Percentiles rank a stretch among this genome's conserved stretches.
phyloP scores from a whole-genome alignment of 202 grass and related monocot species.

The Zoysia matrella region DNA sequence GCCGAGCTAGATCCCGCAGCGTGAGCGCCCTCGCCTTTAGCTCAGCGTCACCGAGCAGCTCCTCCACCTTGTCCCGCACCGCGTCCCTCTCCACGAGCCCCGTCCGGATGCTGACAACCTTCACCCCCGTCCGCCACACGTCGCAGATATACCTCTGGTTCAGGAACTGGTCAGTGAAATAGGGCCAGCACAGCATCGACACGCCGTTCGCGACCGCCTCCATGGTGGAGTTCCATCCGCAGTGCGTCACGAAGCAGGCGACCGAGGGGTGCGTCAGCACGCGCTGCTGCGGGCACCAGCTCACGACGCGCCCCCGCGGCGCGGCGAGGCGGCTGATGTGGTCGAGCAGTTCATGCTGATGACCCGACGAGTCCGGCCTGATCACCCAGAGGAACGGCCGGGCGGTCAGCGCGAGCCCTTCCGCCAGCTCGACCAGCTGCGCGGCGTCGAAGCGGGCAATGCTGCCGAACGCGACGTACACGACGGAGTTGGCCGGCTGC shows the following conservation, averaged over 20 bases:
- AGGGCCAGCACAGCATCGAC: slow-evolving; percentile 50
- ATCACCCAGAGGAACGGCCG: slow-evolving; percentile 42
- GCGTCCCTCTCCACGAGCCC: slow-evolving; percentile 20
- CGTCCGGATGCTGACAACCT: background rate
- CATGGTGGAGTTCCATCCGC: slow-evolving; percentile 54
- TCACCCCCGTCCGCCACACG: slow-evolving; percentile 37
- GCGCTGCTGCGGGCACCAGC: slow-evolving; percentile 44
- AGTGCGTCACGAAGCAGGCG: slow-evolving; percentile 52
- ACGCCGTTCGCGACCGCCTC: slow-evolving; percentile 37
- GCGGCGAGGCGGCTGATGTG: background rate
- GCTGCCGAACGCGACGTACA: slow-evolving; percentile 55
- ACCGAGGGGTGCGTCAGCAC: slow-evolving; percentile 43
- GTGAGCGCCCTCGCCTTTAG: slow-evolving; percentile 18
- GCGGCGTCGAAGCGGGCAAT: slow-evolving; percentile 14
- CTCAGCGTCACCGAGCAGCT: slow-evolving; percentile 18
- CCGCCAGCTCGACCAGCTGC: slow-evolving; percentile 42
- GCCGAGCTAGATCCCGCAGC: slow-evolving; percentile 18
- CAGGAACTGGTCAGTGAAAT: slow-evolving; percentile 45
- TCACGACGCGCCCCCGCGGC: slow-evolving; percentile 35
- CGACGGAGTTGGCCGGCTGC: slow-evolving; percentile 32
- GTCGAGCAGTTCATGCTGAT: background rate
- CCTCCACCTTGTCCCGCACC: slow-evolving; percentile 30
- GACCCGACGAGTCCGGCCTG: slow-evolving; percentile 15
- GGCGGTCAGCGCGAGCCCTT: slow-evolving; percentile 25
- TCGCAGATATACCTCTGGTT: slow-evolving; percentile 51